Percentiles rank a stretch among this genome's conserved stretches.
phyloP scores from a whole-genome alignment of 2,329 filamentous ascomycete genomes.

The Trichoderma semiorbis region DNA sequence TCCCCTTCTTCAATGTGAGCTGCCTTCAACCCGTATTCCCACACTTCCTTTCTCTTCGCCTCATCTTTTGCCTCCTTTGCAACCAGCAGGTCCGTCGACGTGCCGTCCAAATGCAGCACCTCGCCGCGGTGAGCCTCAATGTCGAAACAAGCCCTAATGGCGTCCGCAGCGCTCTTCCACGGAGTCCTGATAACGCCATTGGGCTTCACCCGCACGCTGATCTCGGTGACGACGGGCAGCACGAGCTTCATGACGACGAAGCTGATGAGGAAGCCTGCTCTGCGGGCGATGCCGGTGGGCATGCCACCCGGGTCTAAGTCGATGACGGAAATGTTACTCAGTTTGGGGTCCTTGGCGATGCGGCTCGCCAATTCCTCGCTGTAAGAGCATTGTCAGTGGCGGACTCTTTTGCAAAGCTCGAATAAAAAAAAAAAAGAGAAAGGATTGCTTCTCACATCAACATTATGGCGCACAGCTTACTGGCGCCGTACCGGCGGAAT shows the following conservation, averaged over 20 bases:
- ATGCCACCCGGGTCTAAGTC: constrained; percentile 40
- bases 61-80: constrained; percentile 31
- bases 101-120: constrained; percentile 35
- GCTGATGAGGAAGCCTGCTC: constrained; percentile 25
- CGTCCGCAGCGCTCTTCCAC: constrained; percentile 34
- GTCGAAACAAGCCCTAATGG: constrained; percentile 32
- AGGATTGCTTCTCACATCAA: constrained; percentile 27
- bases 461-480: constrained; percentile 38
- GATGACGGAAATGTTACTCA: constrained; percentile 35
- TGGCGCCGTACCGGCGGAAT: constrained; percentile 37
- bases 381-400: background rate
- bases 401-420: background rate
- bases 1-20: constrained; percentile 27
- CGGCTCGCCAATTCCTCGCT: constrained; percentile 34
- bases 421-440: background rate
- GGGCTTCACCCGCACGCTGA: constrained; percentile 26
- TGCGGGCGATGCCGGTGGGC: constrained; percentile 30
- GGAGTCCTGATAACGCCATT: constrained; percentile 31
- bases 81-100: constrained; percentile 26
- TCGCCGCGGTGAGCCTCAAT: constrained; percentile 27
- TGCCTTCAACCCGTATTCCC: constrained; percentile 30
- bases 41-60: constrained; percentile 30
- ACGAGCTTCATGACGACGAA: constrained; percentile 26
- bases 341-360: constrained; percentile 32
- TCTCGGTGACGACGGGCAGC: constrained; percentile 24